Evolutionary conservation across 83 land plant species (phyloP).

Genomic region (Isoetes engelmannii): DNA sequence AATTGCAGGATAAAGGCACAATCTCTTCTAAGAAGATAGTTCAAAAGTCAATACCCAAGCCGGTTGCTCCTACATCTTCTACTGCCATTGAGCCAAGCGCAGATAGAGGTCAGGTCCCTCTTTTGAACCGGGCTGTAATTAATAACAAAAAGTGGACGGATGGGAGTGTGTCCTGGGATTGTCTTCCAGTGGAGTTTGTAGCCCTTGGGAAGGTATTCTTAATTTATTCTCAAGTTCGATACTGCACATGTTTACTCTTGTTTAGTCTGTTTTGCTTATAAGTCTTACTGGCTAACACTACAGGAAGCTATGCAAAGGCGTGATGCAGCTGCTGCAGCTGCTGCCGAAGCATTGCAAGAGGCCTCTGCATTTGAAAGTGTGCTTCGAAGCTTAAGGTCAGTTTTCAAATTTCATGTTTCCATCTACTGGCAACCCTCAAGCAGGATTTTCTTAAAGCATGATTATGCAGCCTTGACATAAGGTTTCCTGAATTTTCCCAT

Average conservation of each 20-base stretch:
- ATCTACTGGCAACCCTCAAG: background rate
- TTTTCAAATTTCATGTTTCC: background rate
- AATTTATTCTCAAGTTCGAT: background rate
- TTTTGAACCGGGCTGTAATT: slow-evolving; percentile 1
- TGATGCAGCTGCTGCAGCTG: slow-evolving; percentile 71
- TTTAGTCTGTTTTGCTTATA: background rate
- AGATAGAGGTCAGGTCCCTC: background rate
- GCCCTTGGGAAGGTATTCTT: slow-evolving; percentile 51
- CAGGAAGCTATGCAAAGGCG: slow-evolving; percentile 58
- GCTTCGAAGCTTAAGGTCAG: slow-evolving; percentile 68
- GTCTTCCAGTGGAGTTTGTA: slow-evolving; percentile 45
- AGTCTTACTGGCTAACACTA: background rate
- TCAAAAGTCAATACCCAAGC: slow-evolving; percentile 10
- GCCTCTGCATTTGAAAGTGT: slow-evolving; percentile 77
- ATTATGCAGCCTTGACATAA: background rate
- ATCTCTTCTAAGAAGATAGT: background rate
- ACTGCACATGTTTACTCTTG: background rate
- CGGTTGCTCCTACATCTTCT: background rate
- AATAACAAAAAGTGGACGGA: slow-evolving; percentile 26
- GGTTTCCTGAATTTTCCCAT: background rate
- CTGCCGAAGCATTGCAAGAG: slow-evolving; percentile 75
- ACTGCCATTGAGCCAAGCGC: background rate
- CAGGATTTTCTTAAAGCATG: background rate
- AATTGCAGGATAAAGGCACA: slow-evolving; percentile 2
- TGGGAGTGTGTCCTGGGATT: slow-evolving; percentile 45